Base-by-base conservation (phyloP, 495 filamentous ascomycete species). In the Podospora didyma region DNA sequence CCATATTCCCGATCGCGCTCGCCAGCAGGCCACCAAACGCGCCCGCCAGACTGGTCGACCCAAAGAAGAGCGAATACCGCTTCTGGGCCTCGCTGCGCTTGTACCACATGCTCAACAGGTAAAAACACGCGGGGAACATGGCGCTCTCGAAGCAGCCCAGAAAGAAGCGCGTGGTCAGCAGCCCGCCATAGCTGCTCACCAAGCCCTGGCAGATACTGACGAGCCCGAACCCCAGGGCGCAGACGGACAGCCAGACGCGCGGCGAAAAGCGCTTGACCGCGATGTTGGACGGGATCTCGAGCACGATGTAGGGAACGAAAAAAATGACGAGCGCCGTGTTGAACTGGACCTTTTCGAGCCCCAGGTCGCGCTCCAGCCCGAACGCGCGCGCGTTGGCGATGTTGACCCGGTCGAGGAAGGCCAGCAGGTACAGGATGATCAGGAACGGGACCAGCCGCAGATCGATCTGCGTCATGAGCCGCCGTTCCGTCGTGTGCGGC, bases 201-300 rank as follows among this genome's bases (percentile, higher is more conserved):
- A 97, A 70, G 3, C 94, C 93, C 71, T 96, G 90, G 61, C 84
- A 84, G 17, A 87, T 74, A 34, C 87, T 88, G 12, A 87, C 82
- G 7, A 96, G 56, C 10, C 92, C 92, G 61, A 96, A 97, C 23
- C 81, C 68, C 62, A 93, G 83, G 86, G 95, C 95, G 68, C 90
- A 95, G 46, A 76, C 52, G 0, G 87, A 83, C 42, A 94, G 68
- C 92, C 92, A 97, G 46, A 94, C 74, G 58, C 86, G 84, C 2
- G 93, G 92, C 55, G 82, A 86, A 57, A 96, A 75, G 57, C 82
- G 84, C 70, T 95, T 96, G 23, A 97, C 74, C 17, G 95, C 64
- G 51, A 96, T 83, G 64, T 97, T 97, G 49, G 88, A 90, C 2
- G 93, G 94, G 49, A 97, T 94, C 69, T 89, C 92, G 61, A 87